Conservation (phyloP, 495 filamentous ascomycete genomes). For the Penicillium macrosclerotiorum region DNA sequence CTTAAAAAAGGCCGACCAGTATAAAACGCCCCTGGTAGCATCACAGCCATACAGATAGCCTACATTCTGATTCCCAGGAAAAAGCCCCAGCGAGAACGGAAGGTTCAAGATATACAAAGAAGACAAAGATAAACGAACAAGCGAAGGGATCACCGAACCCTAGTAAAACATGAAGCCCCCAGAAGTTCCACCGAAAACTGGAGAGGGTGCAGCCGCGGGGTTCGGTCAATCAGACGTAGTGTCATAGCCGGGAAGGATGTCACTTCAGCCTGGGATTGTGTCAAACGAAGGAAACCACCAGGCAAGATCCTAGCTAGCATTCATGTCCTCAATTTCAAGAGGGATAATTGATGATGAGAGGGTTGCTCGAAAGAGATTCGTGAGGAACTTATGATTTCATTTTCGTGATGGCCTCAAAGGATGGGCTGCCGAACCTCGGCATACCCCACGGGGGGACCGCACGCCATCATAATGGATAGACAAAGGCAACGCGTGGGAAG, state of each 20-base stretch:
- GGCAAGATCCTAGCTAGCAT: not conserved
- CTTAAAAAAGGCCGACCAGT: not conserved
- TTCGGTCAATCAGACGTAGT: not conserved
- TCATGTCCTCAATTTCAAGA: constrained; percentile 2
- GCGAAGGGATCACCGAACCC: not conserved
- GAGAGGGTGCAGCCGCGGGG: not conserved
- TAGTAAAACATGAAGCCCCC: not conserved
- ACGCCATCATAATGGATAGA: constrained; percentile 2
- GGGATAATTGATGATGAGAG: not conserved
- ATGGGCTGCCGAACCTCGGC: constrained; percentile 17
- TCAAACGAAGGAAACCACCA: not conserved
- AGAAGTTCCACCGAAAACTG: not conserved
- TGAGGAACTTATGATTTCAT: constrained; percentile 14
- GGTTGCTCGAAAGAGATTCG: constrained; percentile 13
- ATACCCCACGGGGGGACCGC: constrained; percentile 2
- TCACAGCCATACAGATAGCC: constrained; percentile 13
- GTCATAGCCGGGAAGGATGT: not conserved
- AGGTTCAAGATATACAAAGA: constrained; percentile 1
- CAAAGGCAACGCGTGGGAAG: not conserved
- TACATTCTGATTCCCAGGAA: constrained; percentile 16
- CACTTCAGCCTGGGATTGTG: not conserved
- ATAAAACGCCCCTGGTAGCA: constrained; percentile 15
- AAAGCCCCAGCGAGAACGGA: not conserved
- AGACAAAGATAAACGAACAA: constrained; percentile 4
- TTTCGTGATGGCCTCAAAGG: constrained; percentile 10